Evolutionary conservation across 352 stramenopile species (phyloP), one percentile per base, ranked within the genome.

Genomic region (Pythium aquatile): DNA sequence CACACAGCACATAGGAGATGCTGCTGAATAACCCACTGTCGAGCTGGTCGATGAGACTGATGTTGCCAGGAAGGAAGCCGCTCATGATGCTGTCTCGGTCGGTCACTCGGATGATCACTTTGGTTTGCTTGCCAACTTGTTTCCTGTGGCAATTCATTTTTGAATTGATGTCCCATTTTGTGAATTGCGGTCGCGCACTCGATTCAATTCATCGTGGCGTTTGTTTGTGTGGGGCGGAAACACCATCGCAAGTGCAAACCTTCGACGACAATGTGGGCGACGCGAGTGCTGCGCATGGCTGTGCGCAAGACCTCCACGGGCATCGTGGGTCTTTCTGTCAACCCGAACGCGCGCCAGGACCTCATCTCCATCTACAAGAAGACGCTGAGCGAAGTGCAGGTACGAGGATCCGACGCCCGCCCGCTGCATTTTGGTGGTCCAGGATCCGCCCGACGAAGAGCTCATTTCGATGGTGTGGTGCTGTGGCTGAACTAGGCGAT

Each of bases 261-360:
- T 28, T 29, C 40, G 39, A 28, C 48, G 60, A 56, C 24, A 71
- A 95, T 95, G 86, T 93, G 87, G 76, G 84, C 82, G 63, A 88
- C 86, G 46, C 83, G 84, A 70, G 75, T 91, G 74, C 75, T 95
- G 69, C 80, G 79, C 54, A 92, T 93, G 83, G 84, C 85, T 55
- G 85, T 93, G 71, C 89, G 75, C 61, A 96, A 96, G 81, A 94
- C 85, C 56, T 81, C 85, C 65, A 96, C 87, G 73, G 87, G 87
- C 62, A 74, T 96, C 71, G 85, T 94, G 53, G 87, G 87, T 60
- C 70, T 96, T 11, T 74, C 83, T 10, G 87, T 96, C 48, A 93
- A 96, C 74, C 74, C 73, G n/a, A 90, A 94, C 58, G 86, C 79
- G 33, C 87, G 87, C 33, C 70, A 83, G 70, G 85, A 94, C 61